Base-by-base conservation (phyloP, 78 protist genomes). In the Isochrysis galbana region DNA sequence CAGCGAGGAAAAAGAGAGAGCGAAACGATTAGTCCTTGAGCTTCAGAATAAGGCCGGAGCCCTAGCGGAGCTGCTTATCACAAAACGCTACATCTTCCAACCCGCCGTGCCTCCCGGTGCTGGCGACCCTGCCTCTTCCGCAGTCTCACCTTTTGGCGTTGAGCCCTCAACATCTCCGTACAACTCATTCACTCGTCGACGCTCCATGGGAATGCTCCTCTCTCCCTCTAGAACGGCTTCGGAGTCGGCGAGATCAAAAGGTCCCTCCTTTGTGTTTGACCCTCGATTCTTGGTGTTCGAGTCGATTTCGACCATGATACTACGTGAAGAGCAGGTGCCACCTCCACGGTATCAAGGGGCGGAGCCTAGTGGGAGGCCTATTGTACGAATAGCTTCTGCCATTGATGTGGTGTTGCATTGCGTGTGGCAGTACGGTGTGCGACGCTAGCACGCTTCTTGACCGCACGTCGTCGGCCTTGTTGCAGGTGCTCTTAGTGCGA, bases 201-300 rank as follows among this genome's bases (percentile, higher is more conserved):
- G n/a, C n/a, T n/a, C n/a, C n/a, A n/a, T 51, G 61, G 61, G 61
- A 51, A 14, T 19, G 61, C 61, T 51, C 61, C 61, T 51, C 61
- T 51, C 61, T 51, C 61, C 61, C 29, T 14, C 29, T 14, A 14
- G n/a, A n/a, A n/a, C n/a, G n/a, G n/a, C n/a, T n/a, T n/a, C n/a
- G n/a, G n/a, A n/a, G n/a, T n/a, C n/a, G n/a, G n/a, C n/a, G n/a
- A n/a, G n/a, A n/a, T n/a, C n/a, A n/a, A n/a, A n/a, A n/a, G n/a
- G n/a, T n/a, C n/a, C n/a, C n/a, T n/a, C 38, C 38, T 44, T 23
- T 34, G 26, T 4, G 41, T 93, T 38, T 74, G 97, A 96, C 93
- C 97, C 97, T 36, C 92, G 97, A 29, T 94, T 94, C 84, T 70
- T 94, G n/a, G 78, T 91, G 77, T 94, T 93, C 94, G 97, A 96